Base-by-base conservation (phyloP, 2,329 filamentous ascomycete genomes). In the Cucurbitaria berberidis region DNA sequence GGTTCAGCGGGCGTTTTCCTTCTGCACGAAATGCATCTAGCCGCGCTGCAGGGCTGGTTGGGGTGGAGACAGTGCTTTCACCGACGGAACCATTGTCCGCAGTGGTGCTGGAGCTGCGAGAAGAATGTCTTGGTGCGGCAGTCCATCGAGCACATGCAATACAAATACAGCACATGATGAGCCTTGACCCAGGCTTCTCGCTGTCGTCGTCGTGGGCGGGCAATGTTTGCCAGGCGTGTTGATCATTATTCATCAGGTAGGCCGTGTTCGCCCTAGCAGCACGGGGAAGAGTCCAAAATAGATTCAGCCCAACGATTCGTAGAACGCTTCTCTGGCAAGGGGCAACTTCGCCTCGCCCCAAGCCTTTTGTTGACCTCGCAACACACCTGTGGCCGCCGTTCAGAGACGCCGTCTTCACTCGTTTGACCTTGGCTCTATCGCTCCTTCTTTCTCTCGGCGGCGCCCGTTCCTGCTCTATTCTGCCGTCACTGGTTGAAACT, bases 401-500 rank as follows among this genome's bases (percentile, higher is more conserved):
- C n/a, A 50, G 38, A 38, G 39, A 40, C 34, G 27, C 43, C 48
- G 50, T 51, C 51, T 40, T 51, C 51, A 29, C 40, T 42, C 40
- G 40, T 42, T 57, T 58, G 58, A 53, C 30, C n/a, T 39, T 21
- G 19, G 24, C 55, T 32, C 36, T 48, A 55, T 59, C 67, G 29
- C 63, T 68, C 67, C 60, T 63, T 66, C 55, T 52, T 51, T 59
- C 49, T 52, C 45, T 48, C 38, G 41, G 34, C 48, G 16, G 45
- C 48, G 22, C 41, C 53, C 49, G 51, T 51, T 53, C 42, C 51
- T 66, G 64, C 62, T 29, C 27, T 13, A 56, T 57, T 57, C 50
- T 60, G 57, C 62, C 57, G 60, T 58, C 64, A 59, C 63, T 68
- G 65, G 67, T 64, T 72, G 59, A 62, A 64, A 57, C 57, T 55